Evolutionary conservation across 2,329 filamentous ascomycete species (phyloP).

Genomic region (Phyllosticta ampelicida): DNA sequence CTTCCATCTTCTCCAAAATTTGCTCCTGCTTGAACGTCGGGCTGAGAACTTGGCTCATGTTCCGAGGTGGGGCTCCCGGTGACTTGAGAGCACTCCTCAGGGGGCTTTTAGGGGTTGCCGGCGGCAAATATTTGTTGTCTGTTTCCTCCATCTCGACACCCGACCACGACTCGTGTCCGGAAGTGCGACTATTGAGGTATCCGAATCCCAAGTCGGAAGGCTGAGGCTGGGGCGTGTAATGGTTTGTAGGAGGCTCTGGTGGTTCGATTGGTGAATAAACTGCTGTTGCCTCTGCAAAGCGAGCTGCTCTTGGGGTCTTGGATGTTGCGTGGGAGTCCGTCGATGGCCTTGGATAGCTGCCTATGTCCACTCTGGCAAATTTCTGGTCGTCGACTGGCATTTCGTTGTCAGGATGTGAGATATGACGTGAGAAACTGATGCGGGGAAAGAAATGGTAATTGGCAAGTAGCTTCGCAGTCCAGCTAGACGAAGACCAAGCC

Average conservation of each 20-base stretch:
- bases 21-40: constrained; percentile 88
- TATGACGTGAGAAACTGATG: constrained; percentile 25
- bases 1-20: constrained; percentile 73
- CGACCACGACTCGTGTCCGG: constrained; percentile 18
- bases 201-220: constrained; percentile 87
- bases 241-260: constrained; percentile 44
- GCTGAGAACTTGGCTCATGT: constrained; percentile 67
- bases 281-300: constrained; percentile 71
- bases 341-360: constrained; percentile 30
- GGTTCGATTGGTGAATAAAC: constrained; percentile 65
- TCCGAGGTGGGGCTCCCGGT: constrained; percentile 64
- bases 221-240: constrained; percentile 52
- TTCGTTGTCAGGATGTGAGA: constrained; percentile 19
- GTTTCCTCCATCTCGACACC: constrained; percentile 44
- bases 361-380: constrained; percentile 29
- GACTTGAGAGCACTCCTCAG: constrained; percentile 86
- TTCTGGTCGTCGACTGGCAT: constrained; percentile 39
- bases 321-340: constrained; percentile 27
- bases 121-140: constrained; percentile 35
- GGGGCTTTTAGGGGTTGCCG: constrained; percentile 57
- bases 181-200: constrained; percentile 57
- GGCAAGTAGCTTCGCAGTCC: constrained; percentile 9
- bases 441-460: constrained; percentile 14
- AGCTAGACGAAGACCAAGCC: constrained; percentile 5
- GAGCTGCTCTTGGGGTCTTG: constrained; percentile 61